A percentile compares a stretch with the other conserved stretches of the same genome.
Evolutionary conservation across 257 asterid genomes (phyloP).

Genomic region (Gynochthodes officinalis): DNA sequence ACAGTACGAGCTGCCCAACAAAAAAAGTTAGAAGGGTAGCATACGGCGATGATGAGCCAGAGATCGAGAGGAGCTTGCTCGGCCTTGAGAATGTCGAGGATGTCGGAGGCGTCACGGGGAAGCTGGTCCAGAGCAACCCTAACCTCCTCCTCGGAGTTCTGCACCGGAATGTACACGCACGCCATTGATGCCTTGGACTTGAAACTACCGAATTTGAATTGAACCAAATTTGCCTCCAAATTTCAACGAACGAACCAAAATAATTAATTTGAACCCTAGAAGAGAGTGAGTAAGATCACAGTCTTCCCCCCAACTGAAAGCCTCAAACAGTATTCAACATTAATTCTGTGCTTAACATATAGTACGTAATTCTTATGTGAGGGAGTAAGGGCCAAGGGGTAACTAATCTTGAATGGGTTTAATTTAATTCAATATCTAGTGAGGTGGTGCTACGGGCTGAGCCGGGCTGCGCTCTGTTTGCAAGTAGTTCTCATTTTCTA

Average conservation of each 20-base stretch:
- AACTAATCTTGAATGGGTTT: no score
- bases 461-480: no score
- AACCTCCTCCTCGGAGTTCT: slow-evolving; percentile 97
- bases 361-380: no score
- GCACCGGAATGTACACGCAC: slow-evolving; percentile 80
- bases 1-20: background rate
- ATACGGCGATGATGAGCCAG: slow-evolving; percentile 93
- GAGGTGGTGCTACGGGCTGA: no score
- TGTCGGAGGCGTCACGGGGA: slow-evolving; percentile 97
- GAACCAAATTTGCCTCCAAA: background rate
- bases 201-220: slow-evolving; percentile 3
- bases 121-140: slow-evolving; percentile 93
- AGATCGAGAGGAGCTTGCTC: slow-evolving; percentile 99
- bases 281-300: background rate
- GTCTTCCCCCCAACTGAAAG: background rate
- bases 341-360: no score
- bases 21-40: slow-evolving; percentile 2
- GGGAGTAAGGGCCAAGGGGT: no score
- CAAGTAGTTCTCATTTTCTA: no score
- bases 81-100: slow-evolving; percentile 94
- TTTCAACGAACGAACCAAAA: background rate
- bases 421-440: no score
- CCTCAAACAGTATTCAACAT: no score
- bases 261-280: background rate
- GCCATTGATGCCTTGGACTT: slow-evolving; percentile 40